phyloP scores from a whole-genome alignment of 2,329 filamentous ascomycete species.

The Pseudogymnoascus sp. region DNA sequence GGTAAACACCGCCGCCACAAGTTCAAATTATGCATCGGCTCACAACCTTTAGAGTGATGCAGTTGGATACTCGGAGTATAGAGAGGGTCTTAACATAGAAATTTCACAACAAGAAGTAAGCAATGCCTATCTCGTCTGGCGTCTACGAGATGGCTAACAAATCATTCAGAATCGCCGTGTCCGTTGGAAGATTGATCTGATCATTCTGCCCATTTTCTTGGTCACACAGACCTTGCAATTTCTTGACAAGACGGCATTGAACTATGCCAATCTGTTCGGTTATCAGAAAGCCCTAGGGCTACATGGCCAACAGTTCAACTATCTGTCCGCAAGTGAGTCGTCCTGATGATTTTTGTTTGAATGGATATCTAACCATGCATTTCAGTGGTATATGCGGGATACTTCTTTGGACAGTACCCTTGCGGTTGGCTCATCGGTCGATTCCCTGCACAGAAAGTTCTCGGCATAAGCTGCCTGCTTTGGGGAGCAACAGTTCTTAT shows the following conservation, averaged over 20 bases:
- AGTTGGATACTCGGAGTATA: constrained; percentile 9
- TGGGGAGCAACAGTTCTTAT: constrained; percentile 32
- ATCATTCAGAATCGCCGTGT: background rate
- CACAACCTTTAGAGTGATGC: background rate
- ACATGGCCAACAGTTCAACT: constrained; percentile 31
- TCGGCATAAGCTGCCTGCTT: constrained; percentile 27
- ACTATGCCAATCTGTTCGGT: constrained; percentile 27
- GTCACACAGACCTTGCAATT: constrained; percentile 15
- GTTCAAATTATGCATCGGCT: background rate
- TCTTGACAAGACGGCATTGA: constrained; percentile 14
- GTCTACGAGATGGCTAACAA: background rate
- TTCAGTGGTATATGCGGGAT: constrained; percentile 33
- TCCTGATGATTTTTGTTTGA: background rate
- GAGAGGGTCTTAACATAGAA: constrained; percentile 5
- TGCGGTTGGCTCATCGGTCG: constrained; percentile 34
- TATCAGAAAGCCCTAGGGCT: constrained; percentile 31
- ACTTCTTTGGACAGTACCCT: constrained; percentile 37
- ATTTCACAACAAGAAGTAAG: constrained; percentile 8
- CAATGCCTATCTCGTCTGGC: background rate
- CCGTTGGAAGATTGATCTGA: constrained; percentile 11
- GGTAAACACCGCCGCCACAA: background rate
- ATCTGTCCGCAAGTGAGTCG: constrained; percentile 29
- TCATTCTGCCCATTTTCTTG: constrained; percentile 13
- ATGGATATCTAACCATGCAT: background rate
- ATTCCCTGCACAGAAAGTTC: constrained; percentile 31